Evolutionary conservation across 805 yeast species (phyloP).

Genomic region (Metschnikowia anglica): DNA sequence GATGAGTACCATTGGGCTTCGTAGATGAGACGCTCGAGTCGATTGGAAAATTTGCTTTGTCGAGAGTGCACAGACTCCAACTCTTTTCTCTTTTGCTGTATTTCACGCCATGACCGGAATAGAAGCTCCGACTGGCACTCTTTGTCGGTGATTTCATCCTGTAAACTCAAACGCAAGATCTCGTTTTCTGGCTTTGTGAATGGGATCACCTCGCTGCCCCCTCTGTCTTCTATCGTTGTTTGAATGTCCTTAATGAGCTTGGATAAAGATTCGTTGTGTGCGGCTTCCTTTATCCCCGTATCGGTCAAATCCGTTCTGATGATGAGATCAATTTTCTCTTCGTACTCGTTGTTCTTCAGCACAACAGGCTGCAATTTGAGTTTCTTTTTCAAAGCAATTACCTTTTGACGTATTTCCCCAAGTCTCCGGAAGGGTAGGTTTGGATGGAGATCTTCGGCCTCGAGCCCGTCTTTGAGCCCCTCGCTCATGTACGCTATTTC

Average conservation of each 20-base stretch:
- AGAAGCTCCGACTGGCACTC: conserved; percentile 23
- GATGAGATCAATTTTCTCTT: conserved; percentile 11
- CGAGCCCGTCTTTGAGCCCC: conserved; percentile 8
- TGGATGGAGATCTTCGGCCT: conserved; percentile 5
- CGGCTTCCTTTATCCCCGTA: conserved; percentile 17
- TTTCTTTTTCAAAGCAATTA: conserved; percentile 4
- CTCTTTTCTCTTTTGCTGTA: conserved; percentile 25
- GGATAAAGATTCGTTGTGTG: conserved; percentile 12
- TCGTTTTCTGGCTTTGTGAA: conserved; percentile 30
- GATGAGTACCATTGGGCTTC: conserved; percentile 41
- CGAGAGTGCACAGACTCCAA: conserved; percentile 28
- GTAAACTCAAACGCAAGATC: conserved; percentile 20
- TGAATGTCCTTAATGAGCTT: conserved; percentile 15
- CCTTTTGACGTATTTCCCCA: conserved; percentile 13
- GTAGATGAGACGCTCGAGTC: conserved; percentile 35
- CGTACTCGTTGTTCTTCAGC: conserved; percentile 11
- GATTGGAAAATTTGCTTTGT: conserved; percentile 28
- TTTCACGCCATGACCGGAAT: conserved; percentile 25
- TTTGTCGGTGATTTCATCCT: conserved; percentile 16
- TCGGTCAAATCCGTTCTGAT: conserved; percentile 22
- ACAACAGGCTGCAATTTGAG: conserved; percentile 4
- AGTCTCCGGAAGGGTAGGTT: conserved; percentile 16
- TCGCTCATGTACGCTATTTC: conserved; percentile 14
- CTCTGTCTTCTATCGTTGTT: conserved; percentile 13
- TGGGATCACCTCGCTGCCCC: conserved; percentile 17